A percentile compares a stretch with the other conserved stretches of the same genome.
Conservation (phyloP, 2,329 filamentous ascomycete genomes). For the Cordyceps cicadae region DNA sequence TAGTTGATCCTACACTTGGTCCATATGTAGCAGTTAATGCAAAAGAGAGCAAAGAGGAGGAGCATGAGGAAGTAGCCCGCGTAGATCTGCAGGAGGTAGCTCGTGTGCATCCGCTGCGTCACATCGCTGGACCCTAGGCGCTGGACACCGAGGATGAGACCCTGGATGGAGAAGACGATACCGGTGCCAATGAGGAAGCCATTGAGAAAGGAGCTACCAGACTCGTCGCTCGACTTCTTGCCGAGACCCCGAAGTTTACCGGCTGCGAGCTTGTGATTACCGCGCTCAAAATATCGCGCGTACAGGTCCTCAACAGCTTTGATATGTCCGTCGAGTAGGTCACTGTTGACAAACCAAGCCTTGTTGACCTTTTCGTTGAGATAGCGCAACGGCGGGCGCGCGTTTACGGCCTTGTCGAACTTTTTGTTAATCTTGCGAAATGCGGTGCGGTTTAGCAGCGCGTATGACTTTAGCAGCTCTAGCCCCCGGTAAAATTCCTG, state of each 20-base stretch:
- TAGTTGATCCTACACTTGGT: conserved; percentile 84
- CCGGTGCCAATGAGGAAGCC: conserved; percentile 62
- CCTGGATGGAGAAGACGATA: conserved; percentile 57
- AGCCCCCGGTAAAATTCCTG: conserved; percentile 90
- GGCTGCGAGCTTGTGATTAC: conserved; percentile 84
- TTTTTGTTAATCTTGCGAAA: conserved; percentile 99
- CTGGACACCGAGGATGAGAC: conserved; percentile 50
- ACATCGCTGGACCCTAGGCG: conserved; percentile 44
- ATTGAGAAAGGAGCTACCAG: conserved; percentile 50
- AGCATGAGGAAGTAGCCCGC: conserved; percentile 84
- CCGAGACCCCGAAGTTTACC: conserved; percentile 73
- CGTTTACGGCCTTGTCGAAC: conserved; percentile 84
- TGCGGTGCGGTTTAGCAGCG: conserved; percentile 80
- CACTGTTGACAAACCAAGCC: conserved; percentile 85
- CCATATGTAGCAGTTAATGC: conserved; percentile 78
- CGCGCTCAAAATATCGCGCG: conserved; percentile 85
- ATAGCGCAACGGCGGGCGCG: conserved; percentile 68
- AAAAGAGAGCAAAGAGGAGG: conserved; percentile 75
- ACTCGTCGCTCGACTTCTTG: conserved; percentile 48
- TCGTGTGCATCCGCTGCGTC: conserved; percentile 43
- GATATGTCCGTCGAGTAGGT: conserved; percentile 73
- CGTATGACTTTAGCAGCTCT: conserved; percentile 86
- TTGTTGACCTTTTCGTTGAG: conserved; percentile 88
- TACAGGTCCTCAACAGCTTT: conserved; percentile 83
- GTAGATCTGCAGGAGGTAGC: conserved; percentile 79